Evolutionary conservation across 2,329 filamentous ascomycete genomes (phyloP).

Genomic region (Clarireedia hainanense): DNA sequence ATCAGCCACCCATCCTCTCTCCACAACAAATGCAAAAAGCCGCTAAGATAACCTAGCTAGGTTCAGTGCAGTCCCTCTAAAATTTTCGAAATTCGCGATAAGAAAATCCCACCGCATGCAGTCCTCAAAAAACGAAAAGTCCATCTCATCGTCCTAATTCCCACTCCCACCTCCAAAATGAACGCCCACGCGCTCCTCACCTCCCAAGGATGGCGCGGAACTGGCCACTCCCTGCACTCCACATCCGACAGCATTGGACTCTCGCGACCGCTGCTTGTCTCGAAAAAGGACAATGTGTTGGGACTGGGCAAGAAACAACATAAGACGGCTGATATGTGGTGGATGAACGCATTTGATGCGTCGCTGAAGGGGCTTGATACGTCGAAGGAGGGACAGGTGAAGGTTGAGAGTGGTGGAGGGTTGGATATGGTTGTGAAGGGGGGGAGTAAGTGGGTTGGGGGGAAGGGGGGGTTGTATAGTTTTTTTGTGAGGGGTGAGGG

Average conservation of each 20-base stretch:
- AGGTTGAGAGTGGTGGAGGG: constrained; percentile 47
- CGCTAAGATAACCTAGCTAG: constrained; percentile 4
- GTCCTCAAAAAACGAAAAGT: background rate
- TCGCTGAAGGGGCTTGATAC: constrained; percentile 74
- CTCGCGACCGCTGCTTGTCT: constrained; percentile 72
- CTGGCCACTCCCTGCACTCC: constrained; percentile 79
- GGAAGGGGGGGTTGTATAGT: constrained; percentile 56
- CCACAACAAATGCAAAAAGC: background rate
- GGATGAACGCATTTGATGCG: constrained; percentile 90
- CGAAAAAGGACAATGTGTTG: constrained; percentile 71
- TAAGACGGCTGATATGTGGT: constrained; percentile 76
- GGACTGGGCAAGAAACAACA: constrained; percentile 74
- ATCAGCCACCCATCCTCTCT: background rate
- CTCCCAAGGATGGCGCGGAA: constrained; percentile 83
- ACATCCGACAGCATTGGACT: constrained; percentile 67
- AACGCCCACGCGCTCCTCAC: constrained; percentile 76
- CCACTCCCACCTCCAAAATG: constrained; percentile 45
- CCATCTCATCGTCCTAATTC: background rate
- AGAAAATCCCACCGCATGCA: constrained; percentile 1
- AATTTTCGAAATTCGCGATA: constrained; percentile 7
- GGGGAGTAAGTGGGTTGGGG: constrained; percentile 49
- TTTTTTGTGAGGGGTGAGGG: constrained; percentile 79
- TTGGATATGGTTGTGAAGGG: constrained; percentile 49
- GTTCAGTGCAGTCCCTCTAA: background rate
- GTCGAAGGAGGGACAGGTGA: constrained; percentile 45